Evolutionary conservation across 345 rosid genomes (phyloP).

Genomic region (Populus alba): DNA sequence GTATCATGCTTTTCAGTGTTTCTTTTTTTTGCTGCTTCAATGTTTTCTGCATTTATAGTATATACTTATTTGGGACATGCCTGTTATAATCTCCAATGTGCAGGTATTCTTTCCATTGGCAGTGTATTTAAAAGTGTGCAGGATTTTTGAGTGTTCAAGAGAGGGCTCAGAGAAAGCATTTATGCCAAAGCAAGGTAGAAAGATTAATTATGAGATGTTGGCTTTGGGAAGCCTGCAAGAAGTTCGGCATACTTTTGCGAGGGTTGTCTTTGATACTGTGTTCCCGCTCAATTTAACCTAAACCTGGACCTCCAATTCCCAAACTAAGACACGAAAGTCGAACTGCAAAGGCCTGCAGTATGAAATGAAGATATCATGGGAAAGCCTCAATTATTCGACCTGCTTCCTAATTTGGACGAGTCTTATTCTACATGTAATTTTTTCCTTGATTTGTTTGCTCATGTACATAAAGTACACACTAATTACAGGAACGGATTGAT

Average conservation of each 20-base stretch:
- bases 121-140: conserved; percentile 39
- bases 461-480: too few relatives aligned
- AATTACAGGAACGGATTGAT: too few relatives aligned
- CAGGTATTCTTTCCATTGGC: conserved; percentile 73
- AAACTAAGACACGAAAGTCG: neutral
- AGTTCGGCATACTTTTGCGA: conserved; percentile 65
- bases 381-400: neutral
- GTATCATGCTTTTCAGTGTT: neutral
- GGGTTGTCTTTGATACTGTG: conserved; percentile 79
- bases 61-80: neutral
- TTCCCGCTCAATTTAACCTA: conserved; percentile 41
- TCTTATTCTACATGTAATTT: neutral
- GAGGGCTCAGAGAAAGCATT: conserved; percentile 38
- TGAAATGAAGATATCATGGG: neutral
- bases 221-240: conserved; percentile 55
- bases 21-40: neutral
- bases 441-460: neutral
- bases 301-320: neutral
- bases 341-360: neutral
- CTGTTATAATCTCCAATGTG: neutral
- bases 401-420: neutral
- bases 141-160: conserved; percentile 58
- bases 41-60: neutral
- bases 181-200: conserved; percentile 48
- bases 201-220: conserved; percentile 54